Base-by-base conservation (phyloP, 495 filamentous ascomycete genomes). In the Lepraria neglecta region DNA sequence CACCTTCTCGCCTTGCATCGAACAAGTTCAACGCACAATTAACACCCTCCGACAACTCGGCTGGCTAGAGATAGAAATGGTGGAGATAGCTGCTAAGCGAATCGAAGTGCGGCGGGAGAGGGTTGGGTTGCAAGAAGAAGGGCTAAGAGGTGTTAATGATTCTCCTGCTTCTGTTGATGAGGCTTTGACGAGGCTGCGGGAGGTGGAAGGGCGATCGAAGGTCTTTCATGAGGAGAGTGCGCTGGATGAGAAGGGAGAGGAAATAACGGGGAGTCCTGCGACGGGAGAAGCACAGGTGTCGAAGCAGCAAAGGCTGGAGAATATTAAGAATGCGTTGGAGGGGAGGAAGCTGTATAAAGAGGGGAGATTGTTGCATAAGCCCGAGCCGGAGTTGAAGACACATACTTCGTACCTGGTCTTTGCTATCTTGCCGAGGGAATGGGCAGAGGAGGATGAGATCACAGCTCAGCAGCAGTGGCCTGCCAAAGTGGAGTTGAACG, bases 351-450 rank as follows among this genome's bases (percentile, higher is more conserved):
- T 74, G 15, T 84, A 79, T 56, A 76, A 76, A 62, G 84, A 89
- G 45, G 94, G 94, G 6, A 82, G 84, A 21, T 65, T 97, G 58
- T 78, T 88, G 11, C 89, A 91, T 63, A 82, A 91, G 28, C 81
- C 85, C 6, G 94, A 97, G 74, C 78, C 84, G 1, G 92, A 99
- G 74, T 72, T 97, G 35, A 96, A 96, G 80, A 91, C 84, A 11
- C 94, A 99, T 73, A 99, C 94, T 0, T 90, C 86, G 14, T 99
- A 97, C 72, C 79, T 99, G 17, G 87, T 95, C 6, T 98, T 99
- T 80, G 94, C 95, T 2, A 75, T 94, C 6, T 74, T 99, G 57
- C 95, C 95, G 14, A 77, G 83, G 54, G 86, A 87, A 56, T 97
- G 94, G 95, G 84, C 75, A 0, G 86, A 83, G 53, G 88, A 87